Conservation (phyloP, 306 rosid species). For the Fagus crenata region DNA sequence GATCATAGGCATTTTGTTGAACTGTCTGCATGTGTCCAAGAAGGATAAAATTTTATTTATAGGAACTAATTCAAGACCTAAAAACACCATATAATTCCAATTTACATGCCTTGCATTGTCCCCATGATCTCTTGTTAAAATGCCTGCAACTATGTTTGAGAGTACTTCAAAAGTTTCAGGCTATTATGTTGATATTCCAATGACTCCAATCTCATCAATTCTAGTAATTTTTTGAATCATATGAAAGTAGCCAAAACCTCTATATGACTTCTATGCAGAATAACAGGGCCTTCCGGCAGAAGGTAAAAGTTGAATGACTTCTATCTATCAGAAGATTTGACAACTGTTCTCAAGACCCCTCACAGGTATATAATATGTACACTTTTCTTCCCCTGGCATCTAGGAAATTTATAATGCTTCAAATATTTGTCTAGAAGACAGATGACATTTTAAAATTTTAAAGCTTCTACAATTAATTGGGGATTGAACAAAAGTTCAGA, state of each 20-base stretch:
- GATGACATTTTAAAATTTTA: not conserved
- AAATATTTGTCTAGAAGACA: not conserved
- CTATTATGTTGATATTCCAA: slow-evolving; percentile 4
- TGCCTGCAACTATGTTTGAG: not conserved
- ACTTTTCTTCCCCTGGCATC: not conserved
- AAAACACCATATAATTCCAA: slow-evolving; percentile 6
- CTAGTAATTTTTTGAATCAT: not conserved
- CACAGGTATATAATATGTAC: not conserved
- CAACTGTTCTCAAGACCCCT: not conserved
- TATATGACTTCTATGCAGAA: not conserved
- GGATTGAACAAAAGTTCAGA: not conserved
- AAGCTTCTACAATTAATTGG: not conserved
- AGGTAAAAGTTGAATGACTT: slow-evolving; percentile 4
- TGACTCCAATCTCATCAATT: not conserved
- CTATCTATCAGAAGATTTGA: not conserved
- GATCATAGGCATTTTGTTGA: slow-evolving; percentile 82
- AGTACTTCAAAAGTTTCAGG: not conserved
- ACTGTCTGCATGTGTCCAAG: slow-evolving; percentile 52
- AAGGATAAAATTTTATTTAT: slow-evolving; percentile 16
- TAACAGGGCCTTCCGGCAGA: slow-evolving; percentile 8
- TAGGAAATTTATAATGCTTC: not conserved
- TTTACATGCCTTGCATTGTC: slow-evolving; percentile 2
- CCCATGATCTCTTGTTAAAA: not conserved
- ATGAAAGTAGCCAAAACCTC: not conserved
- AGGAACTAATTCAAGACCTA: slow-evolving; percentile 1